Conservation (phyloP, 768 basidiomycete genomes). For the Phallus indusiatus region DNA sequence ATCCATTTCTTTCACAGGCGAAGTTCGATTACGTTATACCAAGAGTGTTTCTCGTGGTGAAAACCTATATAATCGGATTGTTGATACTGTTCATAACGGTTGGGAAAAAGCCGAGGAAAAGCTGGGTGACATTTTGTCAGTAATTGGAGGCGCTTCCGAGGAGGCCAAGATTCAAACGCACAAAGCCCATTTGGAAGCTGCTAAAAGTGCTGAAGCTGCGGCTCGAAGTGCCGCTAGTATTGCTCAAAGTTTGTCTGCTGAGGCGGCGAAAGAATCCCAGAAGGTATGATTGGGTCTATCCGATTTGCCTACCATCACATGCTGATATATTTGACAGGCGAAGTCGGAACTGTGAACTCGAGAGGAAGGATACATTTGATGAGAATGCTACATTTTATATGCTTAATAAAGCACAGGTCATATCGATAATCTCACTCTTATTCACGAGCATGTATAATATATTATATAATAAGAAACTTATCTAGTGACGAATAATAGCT, state of each 20-base stretch:
- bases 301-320: not conserved
- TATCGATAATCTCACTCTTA: no score
- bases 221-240: constrained; percentile 6
- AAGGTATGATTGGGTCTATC: not conserved
- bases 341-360: not conserved
- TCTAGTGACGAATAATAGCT: no score
- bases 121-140: constrained; percentile 27
- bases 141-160: not conserved
- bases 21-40: constrained; percentile 72
- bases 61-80: constrained; percentile 47
- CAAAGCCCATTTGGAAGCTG: constrained; percentile 6
- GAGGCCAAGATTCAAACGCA: constrained; percentile 4
- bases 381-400: not conserved
- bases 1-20: constrained; percentile 34
- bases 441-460: no score
- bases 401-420: no score
- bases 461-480: no score
- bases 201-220: constrained; percentile 3
- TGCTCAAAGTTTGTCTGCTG: constrained; percentile 7
- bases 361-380: not conserved
- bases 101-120: constrained; percentile 73
- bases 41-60: constrained; percentile 52
- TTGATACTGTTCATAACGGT: constrained; percentile 55
- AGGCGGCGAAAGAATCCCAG: constrained; percentile 6
- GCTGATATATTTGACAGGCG: not conserved